Conservation (phyloP, 352 stramenopile species). For the Poterioochromonas sp. region DNA sequence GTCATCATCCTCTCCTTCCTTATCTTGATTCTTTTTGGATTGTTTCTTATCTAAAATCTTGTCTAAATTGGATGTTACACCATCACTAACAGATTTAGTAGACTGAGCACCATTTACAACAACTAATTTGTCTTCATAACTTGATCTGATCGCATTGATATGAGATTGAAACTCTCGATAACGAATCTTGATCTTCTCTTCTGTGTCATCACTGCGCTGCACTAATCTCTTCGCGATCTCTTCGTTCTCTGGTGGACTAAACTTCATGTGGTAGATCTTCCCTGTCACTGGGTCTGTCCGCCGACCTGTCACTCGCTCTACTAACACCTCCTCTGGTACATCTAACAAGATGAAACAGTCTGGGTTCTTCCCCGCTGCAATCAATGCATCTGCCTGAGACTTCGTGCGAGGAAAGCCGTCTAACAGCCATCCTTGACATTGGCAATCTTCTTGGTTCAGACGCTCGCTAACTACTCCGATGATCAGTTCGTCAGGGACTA, state of each 20-base stretch:
- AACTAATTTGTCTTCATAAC: neutral
- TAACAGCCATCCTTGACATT: slow-evolving; percentile 92
- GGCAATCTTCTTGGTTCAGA: slow-evolving; percentile 89
- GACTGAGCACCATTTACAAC: neutral
- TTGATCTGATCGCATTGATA: slow-evolving; percentile 47
- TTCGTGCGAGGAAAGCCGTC: slow-evolving; percentile 98
- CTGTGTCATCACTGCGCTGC: slow-evolving; percentile 83
- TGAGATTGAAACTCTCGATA: slow-evolving; percentile 77
- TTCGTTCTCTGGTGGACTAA: slow-evolving; percentile 63
- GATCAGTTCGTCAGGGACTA: slow-evolving; percentile 93
- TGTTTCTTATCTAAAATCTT: no score
- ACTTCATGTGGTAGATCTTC: slow-evolving; percentile 82
- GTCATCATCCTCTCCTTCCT: neutral
- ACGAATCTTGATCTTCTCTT: slow-evolving; percentile 64
- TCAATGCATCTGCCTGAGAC: slow-evolving; percentile 91
- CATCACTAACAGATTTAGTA: neutral
- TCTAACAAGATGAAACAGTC: slow-evolving; percentile 68
- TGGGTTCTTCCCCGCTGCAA: slow-evolving; percentile 66
- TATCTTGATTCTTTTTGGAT: neutral
- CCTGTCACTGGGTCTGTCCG: slow-evolving; percentile 69
- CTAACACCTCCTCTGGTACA: slow-evolving; percentile 63
- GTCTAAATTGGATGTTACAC: neutral
- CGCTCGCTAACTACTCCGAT: slow-evolving; percentile 89
- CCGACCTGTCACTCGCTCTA: slow-evolving; percentile 75
- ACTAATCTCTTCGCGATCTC: slow-evolving; percentile 65